Percentiles rank a stretch among this genome's conserved stretches.
Conservation (phyloP, 352 stramenopile genomes). For the Globisporangium barbulae region DNA sequence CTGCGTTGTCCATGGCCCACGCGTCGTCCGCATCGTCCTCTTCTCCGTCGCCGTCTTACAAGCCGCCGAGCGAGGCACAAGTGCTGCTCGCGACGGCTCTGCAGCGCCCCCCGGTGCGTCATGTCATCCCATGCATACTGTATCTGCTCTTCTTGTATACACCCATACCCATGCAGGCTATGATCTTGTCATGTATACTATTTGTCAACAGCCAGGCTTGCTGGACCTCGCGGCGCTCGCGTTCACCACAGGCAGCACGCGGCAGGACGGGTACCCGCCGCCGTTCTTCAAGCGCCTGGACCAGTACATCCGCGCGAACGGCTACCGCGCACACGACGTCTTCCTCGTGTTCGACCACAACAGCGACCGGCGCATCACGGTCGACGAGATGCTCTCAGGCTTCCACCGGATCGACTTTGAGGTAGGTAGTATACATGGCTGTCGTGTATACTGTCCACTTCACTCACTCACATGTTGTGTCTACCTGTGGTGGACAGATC, state of each 20-base stretch:
- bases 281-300: conserved; percentile 50
- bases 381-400: conserved; percentile 44
- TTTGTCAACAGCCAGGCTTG: conserved; percentile 11
- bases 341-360: conserved; percentile 46
- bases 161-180: too few relatives aligned
- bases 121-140: neutral
- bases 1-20: neutral
- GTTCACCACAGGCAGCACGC: conserved; percentile 1
- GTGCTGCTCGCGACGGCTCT: conserved; percentile 12
- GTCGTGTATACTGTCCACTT: neutral
- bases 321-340: conserved; percentile 43
- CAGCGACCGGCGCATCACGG: conserved; percentile 32
- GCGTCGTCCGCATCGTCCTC: neutral
- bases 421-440: neutral
- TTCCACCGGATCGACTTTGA: conserved; percentile 50
- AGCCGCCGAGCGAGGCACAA: conserved; percentile 17
- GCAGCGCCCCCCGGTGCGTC: conserved; percentile 11
- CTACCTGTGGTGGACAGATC: conserved; percentile 18
- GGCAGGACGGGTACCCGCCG: conserved; percentile 41
- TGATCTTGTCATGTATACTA: neutral
- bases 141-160: neutral
- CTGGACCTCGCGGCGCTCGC: conserved; percentile 10
- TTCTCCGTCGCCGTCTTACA: conserved; percentile 7
- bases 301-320: conserved; percentile 46
- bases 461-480: neutral